Evolutionary conservation across 192 early-diverging fungal genomes (phyloP).

Genomic region (Backusella liffmaniae): DNA sequence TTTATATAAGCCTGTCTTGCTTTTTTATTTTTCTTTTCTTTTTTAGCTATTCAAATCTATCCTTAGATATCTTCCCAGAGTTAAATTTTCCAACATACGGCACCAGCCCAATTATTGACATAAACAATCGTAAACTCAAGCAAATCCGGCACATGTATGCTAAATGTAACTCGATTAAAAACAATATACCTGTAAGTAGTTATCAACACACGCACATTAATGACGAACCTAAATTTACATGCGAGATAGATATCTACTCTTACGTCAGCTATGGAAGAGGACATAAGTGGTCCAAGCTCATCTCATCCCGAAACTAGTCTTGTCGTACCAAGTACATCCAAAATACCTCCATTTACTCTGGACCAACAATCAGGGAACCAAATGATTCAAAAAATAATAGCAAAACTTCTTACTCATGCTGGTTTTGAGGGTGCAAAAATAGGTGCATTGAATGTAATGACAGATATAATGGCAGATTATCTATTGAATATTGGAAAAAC

Average conservation of each 20-base stretch:
- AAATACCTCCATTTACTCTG: conserved; percentile 42
- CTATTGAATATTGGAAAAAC: conserved; percentile 81
- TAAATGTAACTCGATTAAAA: conserved; percentile 42
- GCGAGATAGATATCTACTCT: conserved; percentile 4
- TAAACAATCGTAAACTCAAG: conserved; percentile 40
- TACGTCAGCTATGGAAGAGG: not conserved
- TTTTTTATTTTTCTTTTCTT: not conserved
- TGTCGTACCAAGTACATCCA: not conserved
- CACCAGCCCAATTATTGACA: conserved; percentile 38
- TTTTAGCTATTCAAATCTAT: conserved; percentile 11
- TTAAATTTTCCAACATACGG: conserved; percentile 38
- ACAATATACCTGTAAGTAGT: conserved; percentile 37
- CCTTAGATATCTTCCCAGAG: conserved; percentile 41
- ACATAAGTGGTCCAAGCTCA: not conserved
- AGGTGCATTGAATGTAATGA: conserved; percentile 67
- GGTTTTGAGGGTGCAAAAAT: conserved; percentile 82
- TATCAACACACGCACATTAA: not conserved
- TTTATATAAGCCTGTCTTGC: not conserved
- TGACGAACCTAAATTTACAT: not conserved
- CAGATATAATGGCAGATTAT: conserved; percentile 77
- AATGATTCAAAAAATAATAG: conserved; percentile 58
- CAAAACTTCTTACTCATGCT: conserved; percentile 75
- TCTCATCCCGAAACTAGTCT: not conserved
- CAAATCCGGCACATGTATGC: conserved; percentile 44
- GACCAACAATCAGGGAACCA: conserved; percentile 55